Percentiles rank a stretch among this genome's conserved stretches.
These are phyloP conservation scores for Chrysanthemum makinoi DNA, from an alignment of 129 eudicot species.

Conservation along the genomic window DNA sequence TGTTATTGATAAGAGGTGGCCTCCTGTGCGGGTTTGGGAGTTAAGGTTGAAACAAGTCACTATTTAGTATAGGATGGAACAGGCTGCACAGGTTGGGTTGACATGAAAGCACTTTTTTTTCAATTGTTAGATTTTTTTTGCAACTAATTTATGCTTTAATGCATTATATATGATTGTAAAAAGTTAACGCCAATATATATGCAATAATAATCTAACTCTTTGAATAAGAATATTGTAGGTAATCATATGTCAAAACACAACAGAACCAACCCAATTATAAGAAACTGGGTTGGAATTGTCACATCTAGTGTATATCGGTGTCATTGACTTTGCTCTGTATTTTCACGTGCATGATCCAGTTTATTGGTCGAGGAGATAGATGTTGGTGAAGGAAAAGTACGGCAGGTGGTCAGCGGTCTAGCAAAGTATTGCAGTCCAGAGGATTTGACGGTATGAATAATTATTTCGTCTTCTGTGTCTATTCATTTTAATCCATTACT, in stretches of 20 bases:
- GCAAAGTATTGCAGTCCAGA: constrained; percentile 92
- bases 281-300: background rate
- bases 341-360: constrained; percentile 43
- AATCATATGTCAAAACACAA: background rate
- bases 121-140: too few relatives aligned
- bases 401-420: constrained; percentile 98
- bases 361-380: constrained; percentile 97
- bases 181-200: background rate
- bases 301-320: background rate
- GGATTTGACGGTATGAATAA: constrained; percentile 61
- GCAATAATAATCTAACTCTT: background rate
- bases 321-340: constrained; percentile 11
- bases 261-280: background rate
- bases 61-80: background rate
- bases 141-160: background rate
- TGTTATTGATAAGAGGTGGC: background rate
- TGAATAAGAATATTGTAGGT: background rate
- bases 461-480: background rate
- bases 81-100: background rate
- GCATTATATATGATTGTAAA: background rate
- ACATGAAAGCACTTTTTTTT: background rate
- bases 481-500: background rate
- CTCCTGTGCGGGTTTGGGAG: background rate
- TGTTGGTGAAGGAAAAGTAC: constrained; percentile 77
- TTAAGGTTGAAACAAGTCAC: background rate